These are phyloP conservation scores for Yamadazyma diddensiae DNA, from an alignment of 1,139 yeast genomes.

Conservation along the genomic window DNA sequence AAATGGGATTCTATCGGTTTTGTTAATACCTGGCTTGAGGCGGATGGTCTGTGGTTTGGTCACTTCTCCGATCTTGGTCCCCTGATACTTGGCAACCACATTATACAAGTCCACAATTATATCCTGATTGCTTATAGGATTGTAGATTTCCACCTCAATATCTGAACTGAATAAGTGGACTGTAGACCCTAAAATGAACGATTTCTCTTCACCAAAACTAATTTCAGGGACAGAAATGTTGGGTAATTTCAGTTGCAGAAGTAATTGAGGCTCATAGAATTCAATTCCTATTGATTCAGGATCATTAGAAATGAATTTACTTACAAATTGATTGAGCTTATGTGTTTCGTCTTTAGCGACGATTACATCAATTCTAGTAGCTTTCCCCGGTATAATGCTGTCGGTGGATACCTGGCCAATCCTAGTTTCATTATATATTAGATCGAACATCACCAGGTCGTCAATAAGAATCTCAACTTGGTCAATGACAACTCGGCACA, in stretches of 20 bases:
- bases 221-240: neutral
- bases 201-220: neutral
- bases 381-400: conserved; percentile 2
- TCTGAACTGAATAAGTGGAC: conserved; percentile 53
- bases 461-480: neutral
- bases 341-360: conserved; percentile 1
- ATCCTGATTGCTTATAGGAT: conserved; percentile 48
- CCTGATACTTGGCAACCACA: conserved; percentile 48
- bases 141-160: conserved; percentile 48
- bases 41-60: conserved; percentile 31
- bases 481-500: conserved; percentile 1
- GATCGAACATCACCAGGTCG: neutral
- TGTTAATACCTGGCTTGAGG: conserved; percentile 50
- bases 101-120: conserved; percentile 36
- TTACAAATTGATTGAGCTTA: conserved; percentile 2
- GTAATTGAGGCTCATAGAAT: neutral
- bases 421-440: conserved; percentile 1
- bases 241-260: neutral
- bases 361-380: conserved; percentile 1
- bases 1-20: conserved; percentile 49
- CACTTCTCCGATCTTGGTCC: conserved; percentile 43
- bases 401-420: conserved; percentile 1
- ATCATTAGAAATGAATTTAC: conserved; percentile 5
- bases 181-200: conserved; percentile 22
- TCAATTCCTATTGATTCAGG: conserved; percentile 1